phyloP scores from a whole-genome alignment of 2,329 filamentous ascomycete species.

The Fusarium vanettenii region DNA sequence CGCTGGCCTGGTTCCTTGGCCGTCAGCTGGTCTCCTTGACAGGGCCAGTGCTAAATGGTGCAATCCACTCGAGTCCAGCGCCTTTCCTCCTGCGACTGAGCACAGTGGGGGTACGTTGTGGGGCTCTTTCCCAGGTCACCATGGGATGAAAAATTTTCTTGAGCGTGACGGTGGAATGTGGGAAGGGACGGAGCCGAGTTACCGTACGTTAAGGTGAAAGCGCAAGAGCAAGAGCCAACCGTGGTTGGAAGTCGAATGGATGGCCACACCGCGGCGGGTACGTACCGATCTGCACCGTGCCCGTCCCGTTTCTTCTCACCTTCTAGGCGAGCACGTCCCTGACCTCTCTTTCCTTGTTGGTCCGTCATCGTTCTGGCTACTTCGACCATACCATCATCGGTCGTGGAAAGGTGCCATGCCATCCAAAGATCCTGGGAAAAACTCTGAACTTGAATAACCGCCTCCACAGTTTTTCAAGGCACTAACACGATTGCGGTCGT shows the following conservation, averaged over 20 bases:
- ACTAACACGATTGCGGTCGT: conserved; percentile 16
- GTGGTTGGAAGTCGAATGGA: conserved; percentile 17
- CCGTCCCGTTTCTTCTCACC: background rate
- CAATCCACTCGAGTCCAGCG: background rate
- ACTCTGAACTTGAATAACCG: conserved; percentile 27
- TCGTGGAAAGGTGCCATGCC: conserved; percentile 7
- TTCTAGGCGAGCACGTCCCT: conserved; percentile 6
- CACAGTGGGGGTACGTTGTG: conserved; percentile 26
- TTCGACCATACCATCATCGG: background rate
- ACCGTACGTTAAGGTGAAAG: conserved; percentile 35
- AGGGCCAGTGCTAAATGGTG: conserved; percentile 21
- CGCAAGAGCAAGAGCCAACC: conserved; percentile 3
- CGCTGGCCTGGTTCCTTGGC: conserved; percentile 10
- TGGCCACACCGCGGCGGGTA: background rate
- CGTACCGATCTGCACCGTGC: conserved; percentile 1
- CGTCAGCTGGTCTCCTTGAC: conserved; percentile 4
- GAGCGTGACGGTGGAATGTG: conserved; percentile 12
- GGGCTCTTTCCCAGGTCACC: background rate
- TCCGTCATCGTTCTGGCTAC: background rate
- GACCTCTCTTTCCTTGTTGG: conserved; percentile 10
- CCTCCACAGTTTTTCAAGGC: conserved; percentile 3
- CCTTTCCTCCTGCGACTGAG: conserved; percentile 13
- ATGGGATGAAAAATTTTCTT: conserved; percentile 34
- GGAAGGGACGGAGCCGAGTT: conserved; percentile 4
- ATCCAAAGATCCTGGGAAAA: conserved; percentile 32